Percentiles rank a stretch among this genome's conserved stretches.
Evolutionary conservation across 176 grass and related monocot species (phyloP).

Genomic region (Alopecurus myosuroides): DNA sequence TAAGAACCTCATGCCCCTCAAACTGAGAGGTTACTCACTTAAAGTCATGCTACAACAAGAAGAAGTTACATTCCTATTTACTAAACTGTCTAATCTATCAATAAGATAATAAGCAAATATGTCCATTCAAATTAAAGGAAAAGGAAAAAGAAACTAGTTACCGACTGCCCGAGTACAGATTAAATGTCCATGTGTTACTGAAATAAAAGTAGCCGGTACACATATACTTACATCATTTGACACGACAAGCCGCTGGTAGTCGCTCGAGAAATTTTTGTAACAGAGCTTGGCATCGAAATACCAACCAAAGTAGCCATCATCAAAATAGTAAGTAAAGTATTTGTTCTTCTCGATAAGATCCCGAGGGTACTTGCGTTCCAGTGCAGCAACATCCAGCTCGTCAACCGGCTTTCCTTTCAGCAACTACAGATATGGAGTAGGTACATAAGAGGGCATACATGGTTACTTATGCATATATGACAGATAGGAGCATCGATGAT

Average conservation of each 20-base stretch:
- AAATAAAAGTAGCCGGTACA: background rate
- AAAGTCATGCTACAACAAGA: background rate
- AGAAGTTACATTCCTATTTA: background rate
- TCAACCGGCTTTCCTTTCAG: background rate
- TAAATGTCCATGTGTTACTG: background rate
- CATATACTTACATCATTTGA: background rate
- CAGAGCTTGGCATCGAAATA: background rate
- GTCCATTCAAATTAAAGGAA: background rate
- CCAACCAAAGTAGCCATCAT: background rate
- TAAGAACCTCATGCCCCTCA: background rate
- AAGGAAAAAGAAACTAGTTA: background rate
- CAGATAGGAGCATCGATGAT: background rate
- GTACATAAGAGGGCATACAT: background rate
- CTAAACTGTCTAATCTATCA: background rate
- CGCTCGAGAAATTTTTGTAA: background rate
- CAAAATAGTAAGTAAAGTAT: background rate
- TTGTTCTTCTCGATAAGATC: background rate
- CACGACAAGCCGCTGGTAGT: background rate
- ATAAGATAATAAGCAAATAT: background rate
- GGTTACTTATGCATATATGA: background rate
- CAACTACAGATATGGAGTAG: background rate
- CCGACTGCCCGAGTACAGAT: background rate
- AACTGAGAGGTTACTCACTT: background rate
- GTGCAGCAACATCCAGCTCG: background rate
- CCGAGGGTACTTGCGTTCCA: background rate